Base-by-base conservation (phyloP, 2,329 filamentous ascomycete genomes). In the Mollisia scopiformis region DNA sequence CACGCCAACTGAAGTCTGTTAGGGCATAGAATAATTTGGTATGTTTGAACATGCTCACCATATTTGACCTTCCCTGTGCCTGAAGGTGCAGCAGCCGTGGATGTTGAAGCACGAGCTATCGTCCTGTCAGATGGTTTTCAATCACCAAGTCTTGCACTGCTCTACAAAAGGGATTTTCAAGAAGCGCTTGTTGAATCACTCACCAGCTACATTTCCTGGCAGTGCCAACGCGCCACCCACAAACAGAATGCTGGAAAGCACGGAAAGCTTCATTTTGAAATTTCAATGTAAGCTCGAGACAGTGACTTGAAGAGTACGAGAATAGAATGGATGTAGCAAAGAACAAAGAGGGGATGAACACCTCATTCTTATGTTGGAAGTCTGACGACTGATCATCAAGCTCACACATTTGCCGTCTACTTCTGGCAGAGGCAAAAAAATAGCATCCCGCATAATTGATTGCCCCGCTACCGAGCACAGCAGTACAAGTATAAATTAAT, bases 1-100 rank as follows among this genome's bases (percentile, higher is more conserved):
- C 11, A 68, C 58, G 41, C 69, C 69, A 27, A 64, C 67, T 70
- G 13, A n/a, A 49, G 11, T n/a, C 10, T 47, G 55, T 61, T 54
- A 58, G 27, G 35, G 14, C 2, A 10, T 8, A 14, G 31, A 11
- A 6, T 7, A 30, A 37, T 43, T 2, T 1, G 21, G 30, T 3
- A 16, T 7, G 23, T 25, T 6, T 11, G 13, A 23, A 25, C 6
- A 6, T 30, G 6, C 50, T 33, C 53, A 66, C 66, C 67, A 59
- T 68, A 69, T 55, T 65, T 64, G 11, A 63, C 63, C 25, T 57
- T 56, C 4, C 65, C 64, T 41, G 57, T 63, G 39, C 28, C 61
- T 33, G 51, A 47, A 11, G 52, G 49, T 4, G 56, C 53, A 10
- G 46, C 49, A 33, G 61, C n/a, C 13, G 33, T 2, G 5, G 27